Percentiles rank a stretch among this genome's conserved stretches.
Evolutionary conservation across 352 stramenopile species (phyloP).

Genomic region (Pythium monospermum): DNA sequence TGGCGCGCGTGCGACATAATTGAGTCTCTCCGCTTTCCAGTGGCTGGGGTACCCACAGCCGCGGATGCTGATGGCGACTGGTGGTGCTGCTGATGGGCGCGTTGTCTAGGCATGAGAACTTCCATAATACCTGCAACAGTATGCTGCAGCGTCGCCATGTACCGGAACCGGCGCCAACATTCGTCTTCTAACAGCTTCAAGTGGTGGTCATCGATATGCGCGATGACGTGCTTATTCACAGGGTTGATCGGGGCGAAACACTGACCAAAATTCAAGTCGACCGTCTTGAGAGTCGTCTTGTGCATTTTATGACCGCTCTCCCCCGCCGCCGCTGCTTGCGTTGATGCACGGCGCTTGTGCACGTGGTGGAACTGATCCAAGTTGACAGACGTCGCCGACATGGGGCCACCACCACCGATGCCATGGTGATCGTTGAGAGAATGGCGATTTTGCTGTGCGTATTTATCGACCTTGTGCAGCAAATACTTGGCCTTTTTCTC

Average conservation of each 20-base stretch:
- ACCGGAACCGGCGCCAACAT: slow-evolving; percentile 46
- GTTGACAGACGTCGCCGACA: slow-evolving; percentile 6
- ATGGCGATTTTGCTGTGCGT: slow-evolving; percentile 18
- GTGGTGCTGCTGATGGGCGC: slow-evolving; percentile 1
- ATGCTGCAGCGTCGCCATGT: slow-evolving; percentile 31
- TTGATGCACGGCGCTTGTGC: not conserved
- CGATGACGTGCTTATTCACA: slow-evolving; percentile 42
- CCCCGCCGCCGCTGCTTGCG: slow-evolving; percentile 1
- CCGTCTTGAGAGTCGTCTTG: slow-evolving; percentile 18
- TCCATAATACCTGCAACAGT: slow-evolving; percentile 30
- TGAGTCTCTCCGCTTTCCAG: no score
- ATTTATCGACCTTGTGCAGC: slow-evolving; percentile 38
- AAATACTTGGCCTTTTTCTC: slow-evolving; percentile 67
- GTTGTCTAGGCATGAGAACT: slow-evolving; percentile 16
- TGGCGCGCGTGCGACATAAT: not conserved
- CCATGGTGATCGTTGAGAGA: slow-evolving; percentile 1
- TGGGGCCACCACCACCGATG: not conserved
- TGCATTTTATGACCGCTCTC: slow-evolving; percentile 4
- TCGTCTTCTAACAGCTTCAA: slow-evolving; percentile 41
- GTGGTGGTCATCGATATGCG: slow-evolving; percentile 33
- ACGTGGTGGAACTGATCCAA: not conserved
- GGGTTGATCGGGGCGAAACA: slow-evolving; percentile 57
- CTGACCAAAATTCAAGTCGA: slow-evolving; percentile 29
- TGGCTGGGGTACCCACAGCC: no score
- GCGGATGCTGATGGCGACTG: not conserved